Evolutionary conservation across 768 basidiomycete species (phyloP), one percentile per base, ranked within the genome.

Genomic region (Suillus brevipes): DNA sequence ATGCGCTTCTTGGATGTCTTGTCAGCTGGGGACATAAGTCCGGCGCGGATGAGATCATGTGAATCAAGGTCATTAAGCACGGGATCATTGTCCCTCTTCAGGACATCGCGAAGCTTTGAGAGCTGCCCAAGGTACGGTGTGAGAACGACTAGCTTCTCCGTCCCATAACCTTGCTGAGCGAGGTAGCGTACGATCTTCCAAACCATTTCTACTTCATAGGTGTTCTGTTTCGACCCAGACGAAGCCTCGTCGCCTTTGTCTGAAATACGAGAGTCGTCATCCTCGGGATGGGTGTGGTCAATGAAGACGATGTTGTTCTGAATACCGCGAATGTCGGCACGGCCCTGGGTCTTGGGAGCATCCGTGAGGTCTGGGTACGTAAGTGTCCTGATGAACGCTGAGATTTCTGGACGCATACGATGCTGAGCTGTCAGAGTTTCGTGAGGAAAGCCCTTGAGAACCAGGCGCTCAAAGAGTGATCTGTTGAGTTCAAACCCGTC

Each of bases 321-420:
- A 0, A 90, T 66, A 25, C 90, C 89, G 0, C 80, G 81, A 25
- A 90, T 73, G 64, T 85, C 68, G 0, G 82, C 82, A 1, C 89
- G 83, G 53, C 78, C 78, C 34, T 74, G 59, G 0, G 90, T 90
- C 20, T 65, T 72, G 0, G 80, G 72, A 0, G 85, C 87, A 64
- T 91, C 89, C 1, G 77, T 69, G 13, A 91, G 83, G 18, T 85
- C 85, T 0, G 87, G 87, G 67, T 91, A 91, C 0, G 89, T 90
- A 18, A 91, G 78, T 9, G 77, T 70, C 16, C 89, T 83, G 40
- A 91, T 81, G 28, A 90, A 77, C 0, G 80, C 69, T 7, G 90
- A 88, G 14, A 91, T 90, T 66, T 90, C 88, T 1, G 89, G 90
- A 9, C 89, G 81, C 90, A 91, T 91, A 14, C 90, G 85, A 70